A percentile compares a stretch with the other conserved stretches of the same genome.
phyloP scores from a whole-genome alignment of 2,329 filamentous ascomycete genomes.

The Arthrocladium fulminans region DNA sequence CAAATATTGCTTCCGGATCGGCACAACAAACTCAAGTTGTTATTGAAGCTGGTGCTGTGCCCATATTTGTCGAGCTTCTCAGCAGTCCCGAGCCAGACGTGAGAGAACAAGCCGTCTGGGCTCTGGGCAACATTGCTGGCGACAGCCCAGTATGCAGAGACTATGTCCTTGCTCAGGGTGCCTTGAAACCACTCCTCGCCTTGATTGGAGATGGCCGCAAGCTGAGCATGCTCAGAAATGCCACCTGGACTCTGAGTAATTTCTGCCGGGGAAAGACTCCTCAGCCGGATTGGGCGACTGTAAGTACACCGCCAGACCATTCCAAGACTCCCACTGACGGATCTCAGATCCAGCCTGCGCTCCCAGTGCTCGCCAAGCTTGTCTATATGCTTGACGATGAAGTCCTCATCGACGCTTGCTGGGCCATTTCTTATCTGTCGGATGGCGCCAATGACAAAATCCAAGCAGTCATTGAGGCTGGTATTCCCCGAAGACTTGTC shows the following conservation, averaged over 20 bases:
- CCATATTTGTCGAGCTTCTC: slow-evolving; percentile 95
- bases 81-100: slow-evolving; percentile 96
- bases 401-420: slow-evolving; percentile 97
- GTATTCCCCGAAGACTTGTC: slow-evolving; percentile 89
- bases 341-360: slow-evolving; percentile 75
- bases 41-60: slow-evolving; percentile 94
- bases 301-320: slow-evolving; percentile 42
- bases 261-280: slow-evolving; percentile 99
- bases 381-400: slow-evolving; percentile 98
- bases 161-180: slow-evolving; percentile 85
- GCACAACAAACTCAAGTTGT: slow-evolving; percentile 97
- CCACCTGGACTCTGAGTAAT: slow-evolving; percentile 98
- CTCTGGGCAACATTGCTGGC: slow-evolving; percentile 94
- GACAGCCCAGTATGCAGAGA: slow-evolving; percentile 96
- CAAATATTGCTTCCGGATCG: slow-evolving; percentile 97
- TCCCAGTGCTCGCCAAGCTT: slow-evolving; percentile 91
- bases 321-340: slow-evolving; percentile 21
- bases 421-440: slow-evolving; percentile 97
- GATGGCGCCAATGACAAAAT: slow-evolving; percentile 99
- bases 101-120: slow-evolving; percentile 96
- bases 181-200: slow-evolving; percentile 78
- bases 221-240: slow-evolving; percentile 97
- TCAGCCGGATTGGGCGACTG: slow-evolving; percentile 93
- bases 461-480: slow-evolving; percentile 95
- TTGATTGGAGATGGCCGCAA: slow-evolving; percentile 96